Conservation (phyloP, 2,329 filamentous ascomycete species). For the Beauveria scarabaeidicola region DNA sequence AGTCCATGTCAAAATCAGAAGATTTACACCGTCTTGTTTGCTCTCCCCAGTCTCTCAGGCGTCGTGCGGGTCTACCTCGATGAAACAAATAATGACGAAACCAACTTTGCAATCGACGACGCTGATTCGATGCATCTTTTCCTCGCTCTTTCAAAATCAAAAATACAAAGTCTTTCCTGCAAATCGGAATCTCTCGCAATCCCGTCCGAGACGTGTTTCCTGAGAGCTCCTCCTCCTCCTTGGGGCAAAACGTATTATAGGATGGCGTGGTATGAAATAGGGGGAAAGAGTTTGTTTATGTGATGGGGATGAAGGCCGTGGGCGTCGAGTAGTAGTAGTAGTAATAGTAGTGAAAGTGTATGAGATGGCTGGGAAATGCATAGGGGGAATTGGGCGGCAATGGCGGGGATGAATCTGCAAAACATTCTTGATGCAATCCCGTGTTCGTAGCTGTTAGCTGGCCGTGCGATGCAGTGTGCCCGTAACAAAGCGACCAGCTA, state of each 20-base stretch:
- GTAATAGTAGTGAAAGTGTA: background rate
- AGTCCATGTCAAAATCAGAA: constrained; percentile 9
- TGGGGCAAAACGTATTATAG: constrained; percentile 10
- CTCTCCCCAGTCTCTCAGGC: background rate
- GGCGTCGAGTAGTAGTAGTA: background rate
- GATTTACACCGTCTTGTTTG: background rate
- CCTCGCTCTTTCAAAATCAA: background rate
- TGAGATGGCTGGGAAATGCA: background rate
- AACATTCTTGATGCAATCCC: background rate
- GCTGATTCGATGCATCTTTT: background rate
- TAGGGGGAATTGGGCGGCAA: background rate
- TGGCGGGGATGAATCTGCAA: background rate
- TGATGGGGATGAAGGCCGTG: background rate
- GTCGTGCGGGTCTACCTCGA: background rate
- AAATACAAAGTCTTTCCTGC: background rate
- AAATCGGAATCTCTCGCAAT: background rate
- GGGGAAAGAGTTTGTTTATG: background rate
- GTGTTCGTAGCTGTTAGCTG: constrained; percentile 4
- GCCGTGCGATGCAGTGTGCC: background rate
- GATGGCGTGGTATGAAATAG: constrained; percentile 7
- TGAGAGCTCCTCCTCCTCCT: background rate
- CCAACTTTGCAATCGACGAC: constrained; percentile 1
- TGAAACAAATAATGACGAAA: constrained; percentile 4
- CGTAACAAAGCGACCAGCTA: background rate
- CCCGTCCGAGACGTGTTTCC: background rate